Conservation (phyloP, 768 basidiomycete genomes). For the Infundibulicybe gibba region DNA sequence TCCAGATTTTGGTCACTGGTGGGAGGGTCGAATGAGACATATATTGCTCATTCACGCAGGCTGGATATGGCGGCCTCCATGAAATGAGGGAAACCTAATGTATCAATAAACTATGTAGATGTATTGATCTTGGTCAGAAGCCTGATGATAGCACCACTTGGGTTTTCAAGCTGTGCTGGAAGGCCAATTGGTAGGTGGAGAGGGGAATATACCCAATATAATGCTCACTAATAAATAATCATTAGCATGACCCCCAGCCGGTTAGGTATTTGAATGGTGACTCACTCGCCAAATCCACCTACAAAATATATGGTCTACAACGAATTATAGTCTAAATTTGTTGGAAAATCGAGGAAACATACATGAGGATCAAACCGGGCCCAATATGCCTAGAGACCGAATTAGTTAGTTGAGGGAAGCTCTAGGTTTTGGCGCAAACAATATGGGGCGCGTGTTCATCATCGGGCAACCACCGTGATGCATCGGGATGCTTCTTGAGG, state of each 20-base stretch:
- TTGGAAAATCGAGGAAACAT: slow-evolving; percentile 12
- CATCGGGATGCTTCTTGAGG: slow-evolving; percentile 43
- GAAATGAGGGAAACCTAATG: too few relatives aligned
- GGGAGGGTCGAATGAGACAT: too few relatives aligned
- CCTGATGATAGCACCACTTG: too few relatives aligned
- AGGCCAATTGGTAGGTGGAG: slow-evolving; percentile 33
- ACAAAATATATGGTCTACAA: slow-evolving; percentile 48
- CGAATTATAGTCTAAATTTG: neutral
- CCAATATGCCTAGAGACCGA: slow-evolving; percentile 41
- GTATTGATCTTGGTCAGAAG: too few relatives aligned
- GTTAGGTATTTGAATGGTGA: neutral
- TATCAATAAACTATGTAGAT: too few relatives aligned
- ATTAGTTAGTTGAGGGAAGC: neutral
- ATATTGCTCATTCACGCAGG: too few relatives aligned
- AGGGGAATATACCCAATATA: slow-evolving; percentile 51
- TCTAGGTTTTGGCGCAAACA: slow-evolving; percentile 17
- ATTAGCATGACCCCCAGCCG: neutral
- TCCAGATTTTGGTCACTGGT: too few relatives aligned
- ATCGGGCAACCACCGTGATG: slow-evolving; percentile 48
- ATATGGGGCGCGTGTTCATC: slow-evolving; percentile 38
- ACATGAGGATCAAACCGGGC: slow-evolving; percentile 53
- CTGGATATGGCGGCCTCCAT: too few relatives aligned
- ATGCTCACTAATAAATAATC: slow-evolving; percentile 28
- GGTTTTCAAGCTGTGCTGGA: neutral
- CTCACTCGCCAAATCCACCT: slow-evolving; percentile 49